phyloP scores from a whole-genome alignment of 805 yeast genomes.

The Cyberlindnera mrakii region DNA sequence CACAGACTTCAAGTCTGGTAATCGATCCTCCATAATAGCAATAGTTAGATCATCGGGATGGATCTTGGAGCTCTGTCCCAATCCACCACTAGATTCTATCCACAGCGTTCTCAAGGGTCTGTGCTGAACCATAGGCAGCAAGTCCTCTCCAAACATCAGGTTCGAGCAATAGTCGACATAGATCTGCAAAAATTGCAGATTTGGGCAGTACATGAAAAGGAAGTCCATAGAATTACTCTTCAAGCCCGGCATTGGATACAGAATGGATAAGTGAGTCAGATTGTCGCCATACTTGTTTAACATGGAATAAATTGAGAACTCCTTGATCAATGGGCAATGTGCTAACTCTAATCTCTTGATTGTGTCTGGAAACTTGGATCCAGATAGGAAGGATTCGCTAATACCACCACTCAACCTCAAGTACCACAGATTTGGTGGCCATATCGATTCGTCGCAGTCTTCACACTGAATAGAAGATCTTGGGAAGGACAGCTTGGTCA shows the following conservation, averaged over 20 bases:
- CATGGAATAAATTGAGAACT: conserved; percentile 56
- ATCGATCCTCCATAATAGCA: conserved; percentile 71
- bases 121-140: conserved; percentile 23
- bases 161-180: conserved; percentile 71
- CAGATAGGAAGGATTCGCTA: conserved; percentile 67
- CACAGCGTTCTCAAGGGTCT: conserved; percentile 54
- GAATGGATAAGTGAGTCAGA: conserved; percentile 56
- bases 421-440: conserved; percentile 78
- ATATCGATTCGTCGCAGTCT: conserved; percentile 44
- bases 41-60: conserved; percentile 86
- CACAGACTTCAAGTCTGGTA: conserved; percentile 61
- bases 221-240: conserved; percentile 65
- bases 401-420: conserved; percentile 86
- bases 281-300: conserved; percentile 60
- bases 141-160: conserved; percentile 44
- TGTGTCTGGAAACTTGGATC: conserved; percentile 66
- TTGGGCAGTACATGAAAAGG: conserved; percentile 72
- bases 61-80: conserved; percentile 76
- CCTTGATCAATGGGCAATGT: conserved; percentile 77
- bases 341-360: conserved; percentile 71
- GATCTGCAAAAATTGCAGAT: conserved; percentile 53
- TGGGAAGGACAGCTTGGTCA: conserved; percentile 82
- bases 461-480: conserved; percentile 75
- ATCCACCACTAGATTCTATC: conserved; percentile 79
- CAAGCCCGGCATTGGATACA: conserved; percentile 86